Conservation (phyloP, 2,329 filamentous ascomycete genomes). For the Neoarthrinium moseri region DNA sequence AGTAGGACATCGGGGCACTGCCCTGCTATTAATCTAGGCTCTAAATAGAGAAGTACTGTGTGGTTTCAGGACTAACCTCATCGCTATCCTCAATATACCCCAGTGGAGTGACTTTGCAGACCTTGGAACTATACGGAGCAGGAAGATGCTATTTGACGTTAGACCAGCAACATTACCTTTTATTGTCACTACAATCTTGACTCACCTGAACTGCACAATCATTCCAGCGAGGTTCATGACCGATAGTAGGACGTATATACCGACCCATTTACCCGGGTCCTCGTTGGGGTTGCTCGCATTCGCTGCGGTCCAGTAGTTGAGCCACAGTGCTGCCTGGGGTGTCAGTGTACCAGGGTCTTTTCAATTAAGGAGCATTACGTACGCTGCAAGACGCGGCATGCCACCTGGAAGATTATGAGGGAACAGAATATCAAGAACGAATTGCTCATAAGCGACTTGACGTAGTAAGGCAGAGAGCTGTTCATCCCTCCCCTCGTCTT, state of each 20-base stretch:
- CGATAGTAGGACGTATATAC: constrained; percentile 3
- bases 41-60: no score
- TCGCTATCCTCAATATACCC: constrained; percentile 2
- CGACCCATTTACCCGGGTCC: constrained; percentile 5
- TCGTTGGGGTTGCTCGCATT: constrained; percentile 2
- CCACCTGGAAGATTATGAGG: not conserved
- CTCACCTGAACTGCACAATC: constrained; percentile 4
- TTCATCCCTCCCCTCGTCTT: constrained; percentile 2
- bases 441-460: constrained; percentile 1
- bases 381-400: constrained; percentile 3
- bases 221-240: constrained; percentile 3
- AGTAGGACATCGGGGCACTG: constrained; percentile 7
- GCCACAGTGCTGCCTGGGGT: constrained; percentile 1
- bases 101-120: constrained; percentile 3
- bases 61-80: constrained; percentile 1
- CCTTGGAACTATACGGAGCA: constrained; percentile 1
- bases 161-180: not conserved
- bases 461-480: constrained; percentile 5
- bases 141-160: not conserved
- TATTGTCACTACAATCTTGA: not conserved
- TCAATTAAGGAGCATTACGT: not conserved
- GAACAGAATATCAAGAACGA: constrained; percentile 1
- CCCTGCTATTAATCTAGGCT: no score
- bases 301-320: constrained; percentile 6
- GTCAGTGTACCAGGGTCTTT: not conserved